Evolutionary conservation across 805 yeast species (phyloP).

Genomic region (Lipomyces orientalis): DNA sequence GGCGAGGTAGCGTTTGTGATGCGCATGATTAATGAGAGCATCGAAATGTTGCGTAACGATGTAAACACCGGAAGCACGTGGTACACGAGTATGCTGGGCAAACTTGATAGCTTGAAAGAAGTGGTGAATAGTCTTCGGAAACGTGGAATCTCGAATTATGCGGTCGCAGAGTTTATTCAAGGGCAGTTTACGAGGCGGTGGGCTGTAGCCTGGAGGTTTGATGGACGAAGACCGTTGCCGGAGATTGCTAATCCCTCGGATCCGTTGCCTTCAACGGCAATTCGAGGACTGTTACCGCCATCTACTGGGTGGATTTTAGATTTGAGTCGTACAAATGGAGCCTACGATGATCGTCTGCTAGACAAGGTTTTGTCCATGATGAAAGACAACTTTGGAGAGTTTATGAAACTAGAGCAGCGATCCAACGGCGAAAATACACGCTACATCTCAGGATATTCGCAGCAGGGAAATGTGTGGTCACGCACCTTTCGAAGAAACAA

Average conservation of each 20-base stretch:
- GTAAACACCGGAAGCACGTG: slow-evolving; percentile 39
- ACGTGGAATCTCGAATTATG: slow-evolving; percentile 26
- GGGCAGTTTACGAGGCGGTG: slow-evolving; percentile 35
- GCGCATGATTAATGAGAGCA: slow-evolving; percentile 48
- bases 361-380: slow-evolving; percentile 3
- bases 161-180: slow-evolving; percentile 35
- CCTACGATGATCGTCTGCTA: background rate
- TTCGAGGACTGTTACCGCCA: slow-evolving; percentile 11
- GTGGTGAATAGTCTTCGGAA: slow-evolving; percentile 23
- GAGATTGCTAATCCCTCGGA: slow-evolving; percentile 16
- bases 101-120: slow-evolving; percentile 28
- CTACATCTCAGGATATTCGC: slow-evolving; percentile 14
- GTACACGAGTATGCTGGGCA: slow-evolving; percentile 52
- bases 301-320: background rate
- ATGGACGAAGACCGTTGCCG: slow-evolving; percentile 12
- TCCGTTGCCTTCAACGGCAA: slow-evolving; percentile 2
- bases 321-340: background rate
- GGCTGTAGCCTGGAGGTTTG: slow-evolving; percentile 37
- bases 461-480: slow-evolving; percentile 34
- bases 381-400: slow-evolving; percentile 15
- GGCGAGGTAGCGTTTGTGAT: slow-evolving; percentile 54
- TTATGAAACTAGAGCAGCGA: slow-evolving; percentile 7
- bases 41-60: slow-evolving; percentile 2
- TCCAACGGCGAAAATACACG: background rate
- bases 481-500: slow-evolving; percentile 30